phyloP scores from a whole-genome alignment of 805 yeast genomes.

The Ogataea sp. region DNA sequence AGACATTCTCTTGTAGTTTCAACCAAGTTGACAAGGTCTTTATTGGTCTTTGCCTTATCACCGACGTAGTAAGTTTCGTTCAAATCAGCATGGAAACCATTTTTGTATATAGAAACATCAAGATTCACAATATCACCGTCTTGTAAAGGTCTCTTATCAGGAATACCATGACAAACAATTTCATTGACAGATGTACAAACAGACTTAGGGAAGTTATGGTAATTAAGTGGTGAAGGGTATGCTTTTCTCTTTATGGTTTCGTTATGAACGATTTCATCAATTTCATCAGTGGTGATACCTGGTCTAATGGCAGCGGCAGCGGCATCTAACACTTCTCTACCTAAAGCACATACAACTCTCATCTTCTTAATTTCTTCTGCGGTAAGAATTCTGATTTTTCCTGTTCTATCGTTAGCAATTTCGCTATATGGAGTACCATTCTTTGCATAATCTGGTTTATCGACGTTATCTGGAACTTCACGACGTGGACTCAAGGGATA shows the following conservation, averaged over 20 bases:
- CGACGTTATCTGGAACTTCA: constrained; percentile 61
- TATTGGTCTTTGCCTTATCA: constrained; percentile 70
- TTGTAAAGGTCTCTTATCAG: constrained; percentile 76
- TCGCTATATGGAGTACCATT: constrained; percentile 78
- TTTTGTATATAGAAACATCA: constrained; percentile 77
- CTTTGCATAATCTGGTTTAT: constrained; percentile 74
- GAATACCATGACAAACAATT: constrained; percentile 95
- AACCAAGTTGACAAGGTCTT: constrained; percentile 79
- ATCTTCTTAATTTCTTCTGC: constrained; percentile 68
- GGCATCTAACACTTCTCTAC: constrained; percentile 82
- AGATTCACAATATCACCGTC: constrained; percentile 94
- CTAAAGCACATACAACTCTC: constrained; percentile 65
- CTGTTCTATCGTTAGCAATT: constrained; percentile 59
- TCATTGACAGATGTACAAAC: constrained; percentile 93
- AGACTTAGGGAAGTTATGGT: constrained; percentile 87
- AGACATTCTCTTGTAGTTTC: constrained; percentile 87
- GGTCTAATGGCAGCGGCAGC: constrained; percentile 81
- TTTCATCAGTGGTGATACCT: constrained; percentile 89
- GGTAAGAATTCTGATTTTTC: constrained; percentile 53
- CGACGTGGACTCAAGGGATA: constrained; percentile 79
- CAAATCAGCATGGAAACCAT: constrained; percentile 90
- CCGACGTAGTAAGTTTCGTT: constrained; percentile 98
- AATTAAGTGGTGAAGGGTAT: constrained; percentile 93
- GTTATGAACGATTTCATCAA: constrained; percentile 78
- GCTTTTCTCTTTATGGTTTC: constrained; percentile 85